Percentiles rank a stretch among this genome's conserved stretches.
These are phyloP conservation scores for Narthecium ossifragum DNA, from an alignment of 106 monocot genomes.

Conservation along the genomic window DNA sequence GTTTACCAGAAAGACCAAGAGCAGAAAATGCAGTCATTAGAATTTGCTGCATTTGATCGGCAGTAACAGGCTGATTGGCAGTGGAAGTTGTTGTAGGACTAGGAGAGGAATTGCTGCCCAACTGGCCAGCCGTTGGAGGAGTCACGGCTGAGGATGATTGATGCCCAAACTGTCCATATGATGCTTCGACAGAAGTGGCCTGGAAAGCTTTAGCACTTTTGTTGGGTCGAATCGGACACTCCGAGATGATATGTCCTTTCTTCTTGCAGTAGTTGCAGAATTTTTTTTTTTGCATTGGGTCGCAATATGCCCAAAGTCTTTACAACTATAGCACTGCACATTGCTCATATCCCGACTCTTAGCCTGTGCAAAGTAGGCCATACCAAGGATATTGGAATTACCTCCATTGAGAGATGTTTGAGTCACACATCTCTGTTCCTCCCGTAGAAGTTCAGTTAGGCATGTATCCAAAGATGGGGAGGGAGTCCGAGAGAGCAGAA, in stretches of 20 bases:
- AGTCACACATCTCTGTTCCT: not conserved
- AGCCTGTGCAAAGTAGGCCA: not conserved
- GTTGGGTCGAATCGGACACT: not conserved
- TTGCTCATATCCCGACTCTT: not conserved
- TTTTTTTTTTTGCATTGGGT: not conserved
- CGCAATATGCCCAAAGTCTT: not conserved
- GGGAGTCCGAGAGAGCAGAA: not conserved
- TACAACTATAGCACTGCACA: not conserved
- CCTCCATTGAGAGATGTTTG: not conserved
- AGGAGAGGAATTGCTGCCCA: not conserved
- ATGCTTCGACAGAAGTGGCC: no score
- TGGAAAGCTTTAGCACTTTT: no score
- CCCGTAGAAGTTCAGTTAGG: not conserved
- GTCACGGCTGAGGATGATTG: no score
- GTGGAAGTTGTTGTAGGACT: no score
- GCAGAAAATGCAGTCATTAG: not conserved
- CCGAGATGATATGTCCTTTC: not conserved
- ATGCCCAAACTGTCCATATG: no score
- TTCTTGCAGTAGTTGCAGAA: not conserved
- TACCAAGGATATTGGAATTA: no score
- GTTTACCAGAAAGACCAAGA: not conserved
- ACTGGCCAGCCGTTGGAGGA: no score
- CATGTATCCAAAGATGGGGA: not conserved
- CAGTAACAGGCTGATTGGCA: no score
- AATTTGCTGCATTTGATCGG: not conserved